Evolutionary conservation across 1,284 basidiomycete species (phyloP).

Genomic region (Ceratobasidium sp.): DNA sequence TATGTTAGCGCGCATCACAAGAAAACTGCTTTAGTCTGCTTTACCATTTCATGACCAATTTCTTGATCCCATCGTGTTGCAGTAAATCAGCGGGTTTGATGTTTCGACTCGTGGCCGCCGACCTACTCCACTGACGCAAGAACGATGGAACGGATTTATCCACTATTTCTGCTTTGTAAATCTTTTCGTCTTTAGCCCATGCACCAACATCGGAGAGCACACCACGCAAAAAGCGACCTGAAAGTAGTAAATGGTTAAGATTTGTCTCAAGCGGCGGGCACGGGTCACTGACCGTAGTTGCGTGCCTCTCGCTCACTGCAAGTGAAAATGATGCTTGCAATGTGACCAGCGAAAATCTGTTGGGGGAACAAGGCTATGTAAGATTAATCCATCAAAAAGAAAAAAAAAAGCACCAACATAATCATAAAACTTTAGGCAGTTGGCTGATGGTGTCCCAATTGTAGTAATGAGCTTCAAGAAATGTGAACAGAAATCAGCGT

Average conservation of each 20-base stretch:
- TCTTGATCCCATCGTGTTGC: slow-evolving; percentile 67
- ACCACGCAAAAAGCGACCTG: slow-evolving; percentile 85
- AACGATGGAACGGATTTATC: slow-evolving; percentile 53
- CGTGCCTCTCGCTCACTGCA: slow-evolving; percentile 96
- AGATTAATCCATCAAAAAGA: slow-evolving; percentile 42
- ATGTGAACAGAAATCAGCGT: slow-evolving; percentile 93
- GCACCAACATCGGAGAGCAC: slow-evolving; percentile 77
- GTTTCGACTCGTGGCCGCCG: not conserved
- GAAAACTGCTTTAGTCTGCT: slow-evolving; percentile 61
- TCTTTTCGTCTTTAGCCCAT: slow-evolving; percentile 79
- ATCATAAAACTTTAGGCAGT: slow-evolving; percentile 87
- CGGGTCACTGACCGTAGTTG: slow-evolving; percentile 79
- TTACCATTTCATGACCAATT: slow-evolving; percentile 84
- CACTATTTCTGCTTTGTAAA: slow-evolving; percentile 73
- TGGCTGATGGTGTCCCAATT: slow-evolving; percentile 87
- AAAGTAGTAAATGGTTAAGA: not conserved
- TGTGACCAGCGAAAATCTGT: slow-evolving; percentile 83
- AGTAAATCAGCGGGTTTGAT: slow-evolving; percentile 60
- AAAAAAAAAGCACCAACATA: slow-evolving; percentile 62
- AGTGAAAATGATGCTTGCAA: slow-evolving; percentile 87
- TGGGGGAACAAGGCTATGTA: slow-evolving; percentile 44
- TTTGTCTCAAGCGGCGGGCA: not conserved
- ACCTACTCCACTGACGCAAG: slow-evolving; percentile 30
- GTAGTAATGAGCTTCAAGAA: slow-evolving; percentile 90
- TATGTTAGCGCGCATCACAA: slow-evolving; percentile 4